Evolutionary conservation across 2,329 filamentous ascomycete genomes (phyloP).

Genomic region (Scorias spongiosa): DNA sequence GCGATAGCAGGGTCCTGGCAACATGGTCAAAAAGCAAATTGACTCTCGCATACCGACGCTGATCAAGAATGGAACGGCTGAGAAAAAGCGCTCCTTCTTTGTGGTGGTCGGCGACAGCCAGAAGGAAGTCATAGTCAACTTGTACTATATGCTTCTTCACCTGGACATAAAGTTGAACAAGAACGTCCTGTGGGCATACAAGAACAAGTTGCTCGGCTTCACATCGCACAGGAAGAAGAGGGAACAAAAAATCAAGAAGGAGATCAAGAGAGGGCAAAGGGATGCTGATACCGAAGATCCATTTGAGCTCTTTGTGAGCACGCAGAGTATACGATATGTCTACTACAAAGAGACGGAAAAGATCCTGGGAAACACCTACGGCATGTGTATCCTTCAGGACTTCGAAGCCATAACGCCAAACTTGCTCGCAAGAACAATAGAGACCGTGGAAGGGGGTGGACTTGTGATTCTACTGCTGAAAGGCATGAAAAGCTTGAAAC

Average conservation of each 20-base stretch:
- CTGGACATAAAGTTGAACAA: constrained; percentile 91
- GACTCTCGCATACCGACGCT: constrained; percentile 83
- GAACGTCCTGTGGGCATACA: constrained; percentile 95
- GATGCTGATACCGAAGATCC: constrained; percentile 87
- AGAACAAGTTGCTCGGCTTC: constrained; percentile 90
- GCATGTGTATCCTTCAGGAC: constrained; percentile 96
- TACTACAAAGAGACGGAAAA: constrained; percentile 99
- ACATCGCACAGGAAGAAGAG: constrained; percentile 96
- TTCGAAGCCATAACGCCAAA: constrained; percentile 98
- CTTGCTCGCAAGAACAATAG: constrained; percentile 80
- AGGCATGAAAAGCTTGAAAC: constrained; percentile 92
- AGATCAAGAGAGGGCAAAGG: constrained; percentile 85
- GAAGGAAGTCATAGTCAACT: constrained; percentile 92
- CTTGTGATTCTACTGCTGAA: constrained; percentile 82
- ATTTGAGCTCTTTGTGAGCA: constrained; percentile 91
- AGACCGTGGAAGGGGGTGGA: constrained; percentile 93
- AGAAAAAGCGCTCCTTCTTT: constrained; percentile 97
- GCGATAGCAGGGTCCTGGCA: constrained; percentile 1
- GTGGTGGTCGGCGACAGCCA: constrained; percentile 86
- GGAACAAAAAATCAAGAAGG: constrained; percentile 95
- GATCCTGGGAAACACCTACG: constrained; percentile 93
- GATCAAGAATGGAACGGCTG: constrained; percentile 78
- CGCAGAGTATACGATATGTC: constrained; percentile 94
- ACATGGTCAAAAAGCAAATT: constrained; percentile 44
- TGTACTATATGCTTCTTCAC: constrained; percentile 84